phyloP scores from a whole-genome alignment of 2,329 filamentous ascomycete genomes.

The Talaromyces piceae region DNA sequence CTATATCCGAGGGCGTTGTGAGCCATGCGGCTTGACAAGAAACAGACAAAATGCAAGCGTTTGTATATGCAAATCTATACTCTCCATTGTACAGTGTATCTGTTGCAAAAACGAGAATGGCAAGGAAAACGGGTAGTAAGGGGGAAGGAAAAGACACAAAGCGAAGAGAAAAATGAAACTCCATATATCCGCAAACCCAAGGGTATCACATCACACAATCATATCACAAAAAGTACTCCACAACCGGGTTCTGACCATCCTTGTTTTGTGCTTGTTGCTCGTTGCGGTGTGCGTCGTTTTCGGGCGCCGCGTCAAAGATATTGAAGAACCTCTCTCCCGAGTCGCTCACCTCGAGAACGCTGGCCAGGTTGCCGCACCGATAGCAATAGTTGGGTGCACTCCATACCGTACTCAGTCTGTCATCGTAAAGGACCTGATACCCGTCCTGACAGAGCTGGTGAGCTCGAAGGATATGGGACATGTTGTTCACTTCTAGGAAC shows the following conservation, averaged over 20 bases:
- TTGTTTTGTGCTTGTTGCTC: slow-evolving; percentile 67
- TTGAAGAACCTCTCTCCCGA: slow-evolving; percentile 93
- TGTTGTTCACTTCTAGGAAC: slow-evolving; percentile 92
- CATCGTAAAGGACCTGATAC: slow-evolving; percentile 93
- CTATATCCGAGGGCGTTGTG: neutral
- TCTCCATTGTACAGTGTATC: neutral
- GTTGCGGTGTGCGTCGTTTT: slow-evolving; percentile 75
- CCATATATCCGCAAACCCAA: slow-evolving; percentile 8
- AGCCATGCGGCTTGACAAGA: neutral
- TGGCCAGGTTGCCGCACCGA: slow-evolving; percentile 92
- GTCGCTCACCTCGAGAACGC: slow-evolving; percentile 91
- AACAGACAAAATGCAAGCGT: neutral
- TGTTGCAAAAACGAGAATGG: neutral
- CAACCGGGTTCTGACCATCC: slow-evolving; percentile 63
- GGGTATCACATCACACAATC: slow-evolving; percentile 14
- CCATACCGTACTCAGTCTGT: slow-evolving; percentile 92
- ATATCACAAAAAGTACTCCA: slow-evolving; percentile 63
- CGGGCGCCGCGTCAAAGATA: slow-evolving; percentile 91
- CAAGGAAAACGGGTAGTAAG: too few species aligned
- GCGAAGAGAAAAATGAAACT: slow-evolving; percentile 5
- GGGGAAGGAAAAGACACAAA: neutral
- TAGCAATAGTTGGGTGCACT: slow-evolving; percentile 96
- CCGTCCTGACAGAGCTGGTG: slow-evolving; percentile 98
- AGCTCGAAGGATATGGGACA: slow-evolving; percentile 96
- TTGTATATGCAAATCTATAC: slow-evolving; percentile 2